Evolutionary conservation across 2,329 filamentous ascomycete species (phyloP).

Genomic region (Diaporthe vaccinii): DNA sequence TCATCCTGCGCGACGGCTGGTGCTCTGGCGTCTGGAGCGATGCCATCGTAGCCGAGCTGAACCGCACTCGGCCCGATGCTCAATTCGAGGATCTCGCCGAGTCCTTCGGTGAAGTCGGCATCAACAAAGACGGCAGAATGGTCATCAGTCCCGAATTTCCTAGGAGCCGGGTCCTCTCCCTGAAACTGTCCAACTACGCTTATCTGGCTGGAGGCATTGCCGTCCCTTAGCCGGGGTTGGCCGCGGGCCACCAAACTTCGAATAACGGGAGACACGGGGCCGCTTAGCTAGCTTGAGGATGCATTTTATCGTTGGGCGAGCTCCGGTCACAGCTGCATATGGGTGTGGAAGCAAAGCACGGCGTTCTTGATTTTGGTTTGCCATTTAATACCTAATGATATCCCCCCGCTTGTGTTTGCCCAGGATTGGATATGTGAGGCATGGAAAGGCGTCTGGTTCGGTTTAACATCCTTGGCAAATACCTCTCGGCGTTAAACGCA

Average conservation of each 20-base stretch:
- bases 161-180: constrained; percentile 64
- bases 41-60: constrained; percentile 72
- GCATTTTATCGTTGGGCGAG: constrained; percentile 3
- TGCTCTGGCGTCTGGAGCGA: constrained; percentile 82
- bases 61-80: constrained; percentile 68
- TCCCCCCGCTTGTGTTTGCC: constrained; percentile 26
- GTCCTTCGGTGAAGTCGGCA: constrained; percentile 71
- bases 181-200: constrained; percentile 71
- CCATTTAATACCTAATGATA: constrained; percentile 35
- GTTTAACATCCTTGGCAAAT: constrained; percentile 2
- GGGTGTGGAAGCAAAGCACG: constrained; percentile 39
- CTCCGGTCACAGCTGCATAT: constrained; percentile 11
- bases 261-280: background rate
- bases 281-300: background rate
- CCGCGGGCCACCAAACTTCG: background rate
- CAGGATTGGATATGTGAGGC: constrained; percentile 34
- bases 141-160: constrained; percentile 69
- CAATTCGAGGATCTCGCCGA: constrained; percentile 74
- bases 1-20: constrained; percentile 70
- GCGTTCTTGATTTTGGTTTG: constrained; percentile 36
- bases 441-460: constrained; percentile 38
- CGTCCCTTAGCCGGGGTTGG: constrained; percentile 44
- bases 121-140: constrained; percentile 71
- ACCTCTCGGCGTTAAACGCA: background rate
- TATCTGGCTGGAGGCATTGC: constrained; percentile 59